Base-by-base conservation (phyloP, 108 stramenopile genomes). In the Nitzschia sp. region DNA sequence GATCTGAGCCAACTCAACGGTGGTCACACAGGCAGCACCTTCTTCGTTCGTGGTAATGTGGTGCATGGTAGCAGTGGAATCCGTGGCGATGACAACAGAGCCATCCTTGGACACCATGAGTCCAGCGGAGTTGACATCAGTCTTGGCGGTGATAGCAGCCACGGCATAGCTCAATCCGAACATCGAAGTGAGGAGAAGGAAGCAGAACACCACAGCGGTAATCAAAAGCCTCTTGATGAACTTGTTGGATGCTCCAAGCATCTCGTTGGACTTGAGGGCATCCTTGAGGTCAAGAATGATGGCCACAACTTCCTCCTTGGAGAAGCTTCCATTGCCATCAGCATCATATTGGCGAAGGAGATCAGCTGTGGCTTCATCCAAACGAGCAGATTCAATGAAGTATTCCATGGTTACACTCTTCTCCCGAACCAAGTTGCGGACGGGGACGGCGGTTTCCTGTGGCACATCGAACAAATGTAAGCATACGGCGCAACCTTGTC, bases 231-330 rank as follows among this genome's bases (percentile, higher is more conserved):
- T 41, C 61, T 62, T 62, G 61, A 62, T 40, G 21, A 62, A 24
- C 61, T 62, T 62, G 61, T 62, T 62, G 61, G 61, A 62, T 20
- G 41, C 61, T 20, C 61, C 61, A 8, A 62, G 43, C 61, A 62
- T 46, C 22, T 62, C 61, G 61, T 62, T 62, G 43, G 61, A 62
- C 21, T 62, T 41, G 42, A 62, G 42, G 17, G 61, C 61, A 2
- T 62, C 61, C 10, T 42, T 41, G 8, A 62, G 24, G 21, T 62
- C 61, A 1, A 62, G 17, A 42, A 62, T 62, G 43, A 62, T 62
- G 43, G 61, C 61, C 6, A 62, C 61, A 24, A 62, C 61, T 46
- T 62, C 61, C 2, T 62, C 61, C 61, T 62, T 62, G 19, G 38
- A 40, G 43, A 62, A 62, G 61, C 42, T 40, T 26, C 61, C 61